Evolutionary conservation across 73 alveolate genomes (phyloP), one percentile per base, ranked within the genome.

Genomic region (Halteria grandinella): DNA sequence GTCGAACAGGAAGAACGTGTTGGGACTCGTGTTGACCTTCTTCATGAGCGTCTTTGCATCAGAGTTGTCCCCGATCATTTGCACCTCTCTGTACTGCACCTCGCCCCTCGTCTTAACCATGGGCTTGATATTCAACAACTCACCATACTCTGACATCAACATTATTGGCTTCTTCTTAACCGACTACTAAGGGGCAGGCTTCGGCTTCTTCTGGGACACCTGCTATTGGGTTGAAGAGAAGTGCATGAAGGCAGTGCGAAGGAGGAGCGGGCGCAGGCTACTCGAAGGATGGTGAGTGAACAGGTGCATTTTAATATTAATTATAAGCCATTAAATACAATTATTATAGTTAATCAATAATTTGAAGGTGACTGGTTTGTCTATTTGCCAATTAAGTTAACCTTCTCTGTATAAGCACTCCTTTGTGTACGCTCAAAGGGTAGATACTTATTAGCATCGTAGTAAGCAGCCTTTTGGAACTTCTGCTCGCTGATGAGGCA

Each of bases 131-230:
- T 75, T 75, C 18, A 75, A 20, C 0, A 75, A 71, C 20, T 75
- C 87, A n/a, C 87, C 87, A 57, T 75, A 75, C 49, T 75, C 87
- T 27, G 80, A 44, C 2, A 66, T 55, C 28, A 66, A 29, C 45
- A 44, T 44, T 21, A 45, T 15, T 6, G 80, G 80, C 10, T 39
- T 10, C 18, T 39, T 10, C 50, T 39, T 39, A n/a, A n/a, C n/a
- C n/a, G n/a, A n/a, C n/a, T n/a, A n/a, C n/a, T n/a, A n/a, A n/a
- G n/a, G n/a, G n/a, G n/a, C n/a, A n/a, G n/a, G n/a, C n/a, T n/a
- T n/a, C n/a, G n/a, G n/a, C n/a, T n/a, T n/a, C n/a, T n/a, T n/a
- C n/a, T n/a, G n/a, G n/a, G n/a, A n/a, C n/a, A n/a, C n/a, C n/a
- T n/a, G n/a, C n/a, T n/a, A n/a, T n/a, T n/a, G n/a, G n/a, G n/a